These are phyloP conservation scores for Daldinia sp. DNA, from an alignment of 2,329 filamentous ascomycete species.

Conservation along the genomic window DNA sequence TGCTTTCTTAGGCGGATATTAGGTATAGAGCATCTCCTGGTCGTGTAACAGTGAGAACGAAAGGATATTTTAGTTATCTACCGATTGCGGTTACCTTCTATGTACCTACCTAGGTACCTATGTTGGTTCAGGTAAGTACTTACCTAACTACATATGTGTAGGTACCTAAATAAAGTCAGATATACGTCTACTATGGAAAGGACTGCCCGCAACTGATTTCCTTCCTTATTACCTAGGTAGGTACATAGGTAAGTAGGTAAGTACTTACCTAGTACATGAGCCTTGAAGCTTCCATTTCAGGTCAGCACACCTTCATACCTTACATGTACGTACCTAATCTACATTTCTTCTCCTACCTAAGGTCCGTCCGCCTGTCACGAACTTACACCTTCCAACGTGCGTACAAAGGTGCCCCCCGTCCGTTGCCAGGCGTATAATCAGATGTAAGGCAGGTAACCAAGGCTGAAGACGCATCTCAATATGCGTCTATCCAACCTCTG, in stretches of 20 bases:
- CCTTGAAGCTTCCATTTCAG: too few species aligned
- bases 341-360: background rate
- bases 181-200: background rate
- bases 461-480: conserved; percentile 27
- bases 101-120: too few species aligned
- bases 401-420: background rate
- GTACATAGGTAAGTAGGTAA: too few species aligned
- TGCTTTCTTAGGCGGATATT: conserved; percentile 11
- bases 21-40: conserved; percentile 14
- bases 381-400: background rate
- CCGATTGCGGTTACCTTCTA: too few species aligned
- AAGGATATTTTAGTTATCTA: conserved; percentile 4
- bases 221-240: too few species aligned
- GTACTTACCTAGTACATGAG: background rate
- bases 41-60: conserved; percentile 26
- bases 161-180: background rate
- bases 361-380: background rate
- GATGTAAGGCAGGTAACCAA: conserved; percentile 9
- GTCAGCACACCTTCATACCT: background rate
- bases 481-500: conserved; percentile 32
- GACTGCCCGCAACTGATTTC: background rate
- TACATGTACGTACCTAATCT: background rate
- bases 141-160: background rate
- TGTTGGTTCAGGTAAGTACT: too few species aligned
- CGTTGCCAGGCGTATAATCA: background rate